These are phyloP conservation scores for Candida gigantensis DNA, from an alignment of 1,139 yeast genomes.

Conservation along the genomic window DNA sequence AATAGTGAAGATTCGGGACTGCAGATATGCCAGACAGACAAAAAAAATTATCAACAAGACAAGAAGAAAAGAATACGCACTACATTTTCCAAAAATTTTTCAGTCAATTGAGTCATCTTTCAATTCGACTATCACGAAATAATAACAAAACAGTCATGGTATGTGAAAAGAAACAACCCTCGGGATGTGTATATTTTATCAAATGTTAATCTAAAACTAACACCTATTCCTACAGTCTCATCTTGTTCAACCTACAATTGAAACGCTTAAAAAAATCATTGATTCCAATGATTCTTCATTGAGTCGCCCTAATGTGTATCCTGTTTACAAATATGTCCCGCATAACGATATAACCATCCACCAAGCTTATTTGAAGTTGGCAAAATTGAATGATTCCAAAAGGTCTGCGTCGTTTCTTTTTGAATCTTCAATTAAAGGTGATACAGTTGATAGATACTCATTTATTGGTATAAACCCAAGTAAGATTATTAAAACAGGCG, in stretches of 20 bases:
- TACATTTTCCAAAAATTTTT: background rate
- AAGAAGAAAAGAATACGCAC: too few relatives aligned
- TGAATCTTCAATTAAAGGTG: conserved; percentile 89
- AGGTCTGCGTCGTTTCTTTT: conserved; percentile 75
- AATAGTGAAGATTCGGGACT: too few relatives aligned
- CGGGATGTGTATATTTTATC: too few relatives aligned
- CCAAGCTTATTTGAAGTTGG: conserved; percentile 81
- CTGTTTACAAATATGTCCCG: conserved; percentile 72
- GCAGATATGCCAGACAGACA: too few relatives aligned
- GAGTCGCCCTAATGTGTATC: conserved; percentile 61
- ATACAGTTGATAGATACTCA: conserved; percentile 84
- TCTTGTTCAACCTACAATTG: conserved; percentile 62
- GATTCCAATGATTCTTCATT: conserved; percentile 32
- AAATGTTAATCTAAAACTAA: too few relatives aligned
- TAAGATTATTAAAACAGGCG: conserved; percentile 80
- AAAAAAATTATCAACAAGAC: background rate
- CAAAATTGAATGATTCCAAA: conserved; percentile 63
- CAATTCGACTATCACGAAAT: background rate
- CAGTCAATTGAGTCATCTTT: background rate
- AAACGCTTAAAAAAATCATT: conserved; percentile 47
- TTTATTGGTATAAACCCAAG: conserved; percentile 87
- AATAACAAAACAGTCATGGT: conserved; percentile 4
- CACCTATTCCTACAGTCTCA: too few relatives aligned
- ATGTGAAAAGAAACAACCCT: too few relatives aligned
- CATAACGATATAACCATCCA: conserved; percentile 86